A percentile compares a stretch with the other conserved stretches of the same genome.
Evolutionary conservation across 805 yeast genomes (phyloP).

Genomic region (Lipomyces starkeyi): DNA sequence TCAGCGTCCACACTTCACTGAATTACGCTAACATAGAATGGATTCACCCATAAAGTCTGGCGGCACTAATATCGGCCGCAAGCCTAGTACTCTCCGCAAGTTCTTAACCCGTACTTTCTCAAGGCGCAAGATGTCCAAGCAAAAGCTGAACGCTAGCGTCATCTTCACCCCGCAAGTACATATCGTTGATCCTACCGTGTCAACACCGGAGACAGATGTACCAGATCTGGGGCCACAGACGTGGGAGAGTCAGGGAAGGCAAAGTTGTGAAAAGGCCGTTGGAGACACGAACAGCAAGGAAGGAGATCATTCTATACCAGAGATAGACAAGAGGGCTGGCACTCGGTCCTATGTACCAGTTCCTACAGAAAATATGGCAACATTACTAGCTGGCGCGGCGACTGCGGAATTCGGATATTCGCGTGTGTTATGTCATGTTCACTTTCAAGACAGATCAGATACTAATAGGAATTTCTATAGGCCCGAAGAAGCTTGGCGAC

Average conservation of each 20-base stretch:
- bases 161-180: not conserved
- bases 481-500: not conserved
- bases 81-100: constrained; percentile 11
- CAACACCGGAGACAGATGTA: not conserved
- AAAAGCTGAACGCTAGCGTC: not conserved
- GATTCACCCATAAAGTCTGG: not conserved
- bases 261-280: not conserved
- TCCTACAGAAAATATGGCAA: not conserved
- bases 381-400: not conserved
- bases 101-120: constrained; percentile 23
- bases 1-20: not conserved
- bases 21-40: not conserved
- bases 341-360: not conserved
- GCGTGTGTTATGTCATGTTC: not conserved
- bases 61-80: not conserved
- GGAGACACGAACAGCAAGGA: not conserved
- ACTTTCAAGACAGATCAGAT: not conserved
- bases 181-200: not conserved
- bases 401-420: not conserved
- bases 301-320: not conserved
- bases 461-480: not conserved
- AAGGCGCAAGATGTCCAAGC: constrained; percentile 15
- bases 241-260: not conserved
- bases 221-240: not conserved
- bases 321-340: not conserved